A percentile compares a stretch with the other conserved stretches of the same genome.
These are phyloP conservation scores for Leccinum arenicola DNA, from an alignment of 768 basidiomycete genomes.

Conservation along the genomic window DNA sequence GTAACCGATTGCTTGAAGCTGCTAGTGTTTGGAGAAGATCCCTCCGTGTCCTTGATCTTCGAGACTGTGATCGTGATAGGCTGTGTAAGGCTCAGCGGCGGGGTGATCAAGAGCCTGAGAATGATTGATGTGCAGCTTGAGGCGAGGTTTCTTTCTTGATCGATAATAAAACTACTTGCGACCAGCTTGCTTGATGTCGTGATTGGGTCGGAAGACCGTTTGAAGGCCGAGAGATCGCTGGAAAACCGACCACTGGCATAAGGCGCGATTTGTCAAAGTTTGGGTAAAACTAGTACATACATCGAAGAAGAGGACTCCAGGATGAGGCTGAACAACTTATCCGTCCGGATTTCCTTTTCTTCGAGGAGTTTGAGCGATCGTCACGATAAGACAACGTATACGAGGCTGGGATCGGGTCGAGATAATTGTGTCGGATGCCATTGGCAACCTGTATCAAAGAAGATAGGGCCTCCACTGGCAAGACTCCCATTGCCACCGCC, in stretches of 20 bases:
- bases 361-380: background rate
- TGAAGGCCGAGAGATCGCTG: background rate
- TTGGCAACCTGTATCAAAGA: too few relatives aligned
- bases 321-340: background rate
- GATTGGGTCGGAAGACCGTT: background rate
- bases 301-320: background rate
- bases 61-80: too few relatives aligned
- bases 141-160: background rate
- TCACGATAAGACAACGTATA: background rate
- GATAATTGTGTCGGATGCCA: background rate
- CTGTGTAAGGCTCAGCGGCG: too few relatives aligned
- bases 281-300: background rate
- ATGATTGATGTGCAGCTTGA: too few relatives aligned
- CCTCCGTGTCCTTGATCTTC: too few relatives aligned
- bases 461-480: too few relatives aligned
- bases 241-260: background rate
- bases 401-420: too few relatives aligned
- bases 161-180: background rate
- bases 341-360: background rate
- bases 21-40: too few relatives aligned
- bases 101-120: too few relatives aligned
- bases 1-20: too few relatives aligned
- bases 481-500: too few relatives aligned
- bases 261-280: background rate
- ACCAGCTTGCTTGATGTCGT: background rate